Conservation (phyloP, 2,329 filamentous ascomycete genomes). For the Aureobasidium melanogenum region DNA sequence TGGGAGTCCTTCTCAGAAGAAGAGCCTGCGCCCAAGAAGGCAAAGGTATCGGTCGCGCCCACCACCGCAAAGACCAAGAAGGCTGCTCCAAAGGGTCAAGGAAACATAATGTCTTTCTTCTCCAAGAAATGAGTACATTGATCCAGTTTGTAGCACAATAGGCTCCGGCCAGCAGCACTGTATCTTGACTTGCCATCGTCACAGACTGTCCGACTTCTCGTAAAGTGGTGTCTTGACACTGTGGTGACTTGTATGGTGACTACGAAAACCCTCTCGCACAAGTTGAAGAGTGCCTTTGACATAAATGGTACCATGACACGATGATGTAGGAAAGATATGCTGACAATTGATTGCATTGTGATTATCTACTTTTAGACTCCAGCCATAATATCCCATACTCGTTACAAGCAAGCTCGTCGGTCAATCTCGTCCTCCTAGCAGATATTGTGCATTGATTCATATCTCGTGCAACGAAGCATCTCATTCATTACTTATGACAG, state of each 20-base stretch:
- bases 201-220: background rate
- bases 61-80: slow-evolving; percentile 32
- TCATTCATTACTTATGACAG: slow-evolving; percentile 7
- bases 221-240: background rate
- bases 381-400: slow-evolving; percentile 9
- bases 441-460: slow-evolving; percentile 6
- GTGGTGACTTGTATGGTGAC: background rate
- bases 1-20: slow-evolving; percentile 96
- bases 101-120: slow-evolving; percentile 90
- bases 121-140: slow-evolving; percentile 58
- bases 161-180: too few species aligned
- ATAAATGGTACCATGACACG: background rate
- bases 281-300: background rate
- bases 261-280: background rate
- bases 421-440: slow-evolving; percentile 1
- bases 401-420: slow-evolving; percentile 1
- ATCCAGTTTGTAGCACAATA: background rate
- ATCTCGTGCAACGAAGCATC: slow-evolving; percentile 8
- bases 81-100: slow-evolving; percentile 46
- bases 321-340: background rate
- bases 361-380: slow-evolving; percentile 10
- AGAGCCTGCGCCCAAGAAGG: slow-evolving; percentile 54
- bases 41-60: slow-evolving; percentile 45
- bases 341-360: slow-evolving; percentile 2
- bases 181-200: background rate